These are phyloP conservation scores for Bauhinia variegata DNA, from an alignment of 306 rosid genomes.

Conservation along the genomic window DNA sequence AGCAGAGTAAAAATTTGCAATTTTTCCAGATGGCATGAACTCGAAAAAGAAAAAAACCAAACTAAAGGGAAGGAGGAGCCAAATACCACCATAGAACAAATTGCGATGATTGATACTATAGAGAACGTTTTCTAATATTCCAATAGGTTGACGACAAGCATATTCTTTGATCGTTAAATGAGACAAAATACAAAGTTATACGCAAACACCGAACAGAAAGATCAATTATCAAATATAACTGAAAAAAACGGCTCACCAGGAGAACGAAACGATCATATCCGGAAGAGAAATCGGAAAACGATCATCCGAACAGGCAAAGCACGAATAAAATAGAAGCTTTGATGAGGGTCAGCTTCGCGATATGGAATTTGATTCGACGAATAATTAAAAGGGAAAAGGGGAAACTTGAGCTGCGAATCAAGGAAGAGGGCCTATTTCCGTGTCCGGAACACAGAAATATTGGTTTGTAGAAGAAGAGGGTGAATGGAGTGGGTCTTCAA, in stretches of 20 bases:
- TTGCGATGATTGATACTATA: too few species aligned
- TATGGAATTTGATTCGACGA: conserved; percentile 10
- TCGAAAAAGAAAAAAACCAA: neutral
- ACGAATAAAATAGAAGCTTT: neutral
- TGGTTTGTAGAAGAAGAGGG: neutral
- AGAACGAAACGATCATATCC: conserved; percentile 2
- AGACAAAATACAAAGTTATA: neutral
- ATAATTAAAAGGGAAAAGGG: neutral
- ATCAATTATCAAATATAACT: neutral
- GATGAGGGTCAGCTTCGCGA: neutral
- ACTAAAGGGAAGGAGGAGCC: neutral
- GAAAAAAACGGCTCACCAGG: conserved; percentile 25
- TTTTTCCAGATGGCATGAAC: neutral
- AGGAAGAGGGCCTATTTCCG: neutral
- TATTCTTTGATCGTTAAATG: neutral
- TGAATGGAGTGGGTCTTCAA: neutral
- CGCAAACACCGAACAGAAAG: neutral
- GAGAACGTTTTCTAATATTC: neutral
- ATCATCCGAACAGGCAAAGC: neutral
- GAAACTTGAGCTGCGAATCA: neutral
- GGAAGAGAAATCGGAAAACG: conserved; percentile 1
- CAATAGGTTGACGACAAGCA: neutral
- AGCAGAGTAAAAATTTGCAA: neutral
- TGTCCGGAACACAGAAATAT: neutral
- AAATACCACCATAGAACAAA: neutral